Percentiles rank a stretch among this genome's conserved stretches.
These are phyloP conservation scores for Parietichytrium sp. DNA, from an alignment of 108 stramenopile genomes.

Conservation along the genomic window DNA sequence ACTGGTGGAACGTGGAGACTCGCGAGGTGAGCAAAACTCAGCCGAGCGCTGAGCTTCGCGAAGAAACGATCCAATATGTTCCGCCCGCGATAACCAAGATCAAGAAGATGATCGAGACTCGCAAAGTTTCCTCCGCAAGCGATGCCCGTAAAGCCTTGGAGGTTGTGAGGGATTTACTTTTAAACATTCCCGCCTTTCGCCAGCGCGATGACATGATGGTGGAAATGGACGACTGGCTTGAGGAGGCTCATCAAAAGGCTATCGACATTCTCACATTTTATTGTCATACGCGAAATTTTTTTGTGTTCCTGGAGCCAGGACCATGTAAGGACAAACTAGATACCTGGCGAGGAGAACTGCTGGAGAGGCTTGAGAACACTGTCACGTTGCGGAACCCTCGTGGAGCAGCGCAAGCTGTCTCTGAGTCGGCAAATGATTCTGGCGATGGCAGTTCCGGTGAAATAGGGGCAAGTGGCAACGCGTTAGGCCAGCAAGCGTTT, in stretches of 20 bases:
- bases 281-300: background rate
- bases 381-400: no score
- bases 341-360: no score
- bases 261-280: conserved; percentile 2
- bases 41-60: background rate
- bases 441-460: no score
- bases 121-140: background rate
- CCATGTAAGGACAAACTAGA: no score
- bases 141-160: background rate
- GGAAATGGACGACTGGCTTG: background rate
- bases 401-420: no score
- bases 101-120: background rate
- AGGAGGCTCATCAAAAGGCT: conserved; percentile 30
- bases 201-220: background rate
- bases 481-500: no score
- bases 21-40: background rate
- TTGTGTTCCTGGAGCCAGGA: background rate
- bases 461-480: no score
- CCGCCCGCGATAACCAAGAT: background rate
- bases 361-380: no score
- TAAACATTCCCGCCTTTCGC: background rate
- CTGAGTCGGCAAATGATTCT: no score
- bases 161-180: background rate
- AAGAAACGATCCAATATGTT: background rate
- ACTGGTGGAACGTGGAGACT: conserved; percentile 38